Conservation (phyloP, 176 grass and related monocot genomes). For the Guadua angustifolia region DNA sequence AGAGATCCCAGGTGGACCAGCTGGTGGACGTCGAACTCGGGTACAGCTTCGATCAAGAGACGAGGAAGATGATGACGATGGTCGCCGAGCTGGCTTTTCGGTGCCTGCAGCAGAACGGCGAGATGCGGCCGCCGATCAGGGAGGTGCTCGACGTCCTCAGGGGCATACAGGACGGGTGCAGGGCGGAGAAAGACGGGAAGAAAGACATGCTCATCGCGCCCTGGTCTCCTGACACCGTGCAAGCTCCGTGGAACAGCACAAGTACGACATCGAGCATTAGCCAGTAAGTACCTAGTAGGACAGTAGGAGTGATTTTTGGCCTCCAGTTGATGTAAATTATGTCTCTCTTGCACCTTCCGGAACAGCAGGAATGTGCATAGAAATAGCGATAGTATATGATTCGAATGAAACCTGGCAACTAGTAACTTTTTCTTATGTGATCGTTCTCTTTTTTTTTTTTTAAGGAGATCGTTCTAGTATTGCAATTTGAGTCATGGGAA, state of each 20-base stretch:
- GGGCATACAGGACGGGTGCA: slow-evolving; percentile 42
- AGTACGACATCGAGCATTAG: slow-evolving; percentile 48
- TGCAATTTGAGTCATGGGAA: too few relatives aligned
- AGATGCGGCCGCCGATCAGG: slow-evolving; percentile 73
- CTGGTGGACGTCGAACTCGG: slow-evolving; percentile 62
- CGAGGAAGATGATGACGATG: slow-evolving; percentile 62
- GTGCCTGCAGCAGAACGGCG: slow-evolving; percentile 76
- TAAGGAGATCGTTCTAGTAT: too few relatives aligned
- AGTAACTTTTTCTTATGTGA: not conserved
- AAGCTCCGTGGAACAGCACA: slow-evolving; percentile 54
- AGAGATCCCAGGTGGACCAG: slow-evolving; percentile 52
- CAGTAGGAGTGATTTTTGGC: not conserved
- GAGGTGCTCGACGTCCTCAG: slow-evolving; percentile 64
- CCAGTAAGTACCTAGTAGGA: not conserved
- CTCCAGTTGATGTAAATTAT: not conserved
- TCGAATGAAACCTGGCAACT: too few relatives aligned
- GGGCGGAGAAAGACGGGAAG: slow-evolving; percentile 29
- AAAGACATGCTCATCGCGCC: not conserved
- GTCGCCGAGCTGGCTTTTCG: slow-evolving; percentile 77
- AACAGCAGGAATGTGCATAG: slow-evolving; percentile 21
- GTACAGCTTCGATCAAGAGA: slow-evolving; percentile 48
- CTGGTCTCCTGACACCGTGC: slow-evolving; percentile 54
- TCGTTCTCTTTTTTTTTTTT: too few relatives aligned
- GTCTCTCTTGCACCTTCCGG: not conserved
- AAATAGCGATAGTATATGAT: not conserved